phyloP scores from a whole-genome alignment of 2,329 filamentous ascomycete genomes.

The Penicillium rolfsii region DNA sequence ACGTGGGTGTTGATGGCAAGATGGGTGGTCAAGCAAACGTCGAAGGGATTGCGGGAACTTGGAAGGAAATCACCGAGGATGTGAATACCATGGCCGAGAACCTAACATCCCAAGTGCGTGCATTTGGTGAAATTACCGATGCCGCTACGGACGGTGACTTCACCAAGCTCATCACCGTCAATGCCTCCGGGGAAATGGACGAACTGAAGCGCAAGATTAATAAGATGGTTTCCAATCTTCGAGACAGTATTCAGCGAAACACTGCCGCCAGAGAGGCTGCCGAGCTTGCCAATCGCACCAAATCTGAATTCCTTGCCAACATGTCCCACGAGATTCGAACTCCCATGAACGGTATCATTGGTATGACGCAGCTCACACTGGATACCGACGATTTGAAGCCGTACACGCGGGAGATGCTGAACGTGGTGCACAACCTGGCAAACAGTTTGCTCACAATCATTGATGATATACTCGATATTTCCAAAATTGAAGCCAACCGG shows the following conservation, averaged over 20 bases:
- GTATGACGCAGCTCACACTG: constrained; percentile 94
- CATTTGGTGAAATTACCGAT: constrained; percentile 98
- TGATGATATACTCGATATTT: constrained; percentile 73
- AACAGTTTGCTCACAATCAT: constrained; percentile 97
- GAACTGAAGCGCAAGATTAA: constrained; percentile 99
- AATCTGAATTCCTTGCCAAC: constrained; percentile 97
- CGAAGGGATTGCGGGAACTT: constrained; percentile 86
- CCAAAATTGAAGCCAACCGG: constrained; percentile 85
- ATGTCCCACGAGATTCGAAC: constrained; percentile 99
- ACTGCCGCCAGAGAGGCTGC: constrained; percentile 94
- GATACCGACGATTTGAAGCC: constrained; percentile 94
- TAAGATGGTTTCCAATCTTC: constrained; percentile 94
- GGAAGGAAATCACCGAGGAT: constrained; percentile 98
- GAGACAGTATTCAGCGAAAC: constrained; percentile 95
- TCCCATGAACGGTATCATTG: constrained; percentile 96
- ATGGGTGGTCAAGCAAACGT: constrained; percentile 98
- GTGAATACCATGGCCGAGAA: constrained; percentile 91
- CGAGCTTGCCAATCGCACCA: constrained; percentile 95
- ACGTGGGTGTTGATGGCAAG: constrained; percentile 96
- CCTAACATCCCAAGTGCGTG: constrained; percentile 92
- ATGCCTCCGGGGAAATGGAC: constrained; percentile 98
- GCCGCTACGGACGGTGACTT: constrained; percentile 96
- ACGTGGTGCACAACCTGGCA: constrained; percentile 94
- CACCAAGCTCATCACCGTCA: constrained; percentile 93
- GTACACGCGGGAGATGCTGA: constrained; percentile 97